Conservation (phyloP, 257 asterid species). For the Ocimum tenuiflorum region DNA sequence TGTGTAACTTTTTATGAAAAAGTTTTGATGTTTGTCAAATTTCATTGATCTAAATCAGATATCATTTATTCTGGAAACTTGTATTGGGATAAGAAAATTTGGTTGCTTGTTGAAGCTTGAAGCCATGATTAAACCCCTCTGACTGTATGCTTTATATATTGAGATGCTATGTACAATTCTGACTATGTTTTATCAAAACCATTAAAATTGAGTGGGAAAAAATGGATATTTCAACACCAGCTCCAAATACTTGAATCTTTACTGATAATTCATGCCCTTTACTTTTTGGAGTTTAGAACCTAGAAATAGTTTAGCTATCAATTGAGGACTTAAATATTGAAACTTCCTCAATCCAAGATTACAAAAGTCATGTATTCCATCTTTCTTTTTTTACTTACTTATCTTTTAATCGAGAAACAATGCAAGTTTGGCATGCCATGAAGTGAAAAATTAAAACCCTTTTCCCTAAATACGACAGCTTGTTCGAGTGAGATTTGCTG, state of each 20-base stretch:
- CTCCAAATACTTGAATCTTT: not conserved
- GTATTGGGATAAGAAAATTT: not conserved
- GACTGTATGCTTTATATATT: not conserved
- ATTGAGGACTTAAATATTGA: too few relatives aligned
- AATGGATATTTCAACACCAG: not conserved
- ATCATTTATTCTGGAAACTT: not conserved
- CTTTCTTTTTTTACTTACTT: too few relatives aligned
- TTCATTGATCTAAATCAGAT: too few relatives aligned
- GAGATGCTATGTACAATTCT: not conserved
- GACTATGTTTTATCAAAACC: not conserved
- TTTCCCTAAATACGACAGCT: constrained; percentile 28
- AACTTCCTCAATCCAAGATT: too few relatives aligned
- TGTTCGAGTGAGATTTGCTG: constrained; percentile 81
- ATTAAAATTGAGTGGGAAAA: not conserved
- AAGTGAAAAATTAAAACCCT: not conserved
- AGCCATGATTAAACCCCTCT: not conserved
- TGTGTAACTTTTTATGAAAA: not conserved
- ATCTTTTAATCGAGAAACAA: too few relatives aligned
- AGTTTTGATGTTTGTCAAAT: too few relatives aligned
- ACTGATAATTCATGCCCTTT: not conserved
- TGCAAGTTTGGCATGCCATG: too few relatives aligned
- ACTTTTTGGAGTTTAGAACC: too few relatives aligned
- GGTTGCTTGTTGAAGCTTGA: not conserved
- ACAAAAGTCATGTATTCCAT: too few relatives aligned
- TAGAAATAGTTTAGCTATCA: too few relatives aligned